phyloP scores from a whole-genome alignment of 23 red algal genomes.

The Gracilaria gracilis region DNA sequence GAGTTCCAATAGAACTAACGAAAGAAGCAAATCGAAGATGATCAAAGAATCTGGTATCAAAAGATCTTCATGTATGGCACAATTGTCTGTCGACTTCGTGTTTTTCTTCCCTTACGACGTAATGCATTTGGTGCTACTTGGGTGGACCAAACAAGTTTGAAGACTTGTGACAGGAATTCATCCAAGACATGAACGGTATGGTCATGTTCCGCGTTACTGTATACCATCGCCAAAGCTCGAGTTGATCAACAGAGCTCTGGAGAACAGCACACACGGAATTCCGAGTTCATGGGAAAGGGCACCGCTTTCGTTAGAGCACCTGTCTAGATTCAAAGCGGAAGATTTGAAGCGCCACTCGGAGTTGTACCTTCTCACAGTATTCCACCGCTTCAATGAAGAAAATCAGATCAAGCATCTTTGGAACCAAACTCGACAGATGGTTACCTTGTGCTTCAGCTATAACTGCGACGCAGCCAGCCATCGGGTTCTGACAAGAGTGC shows the following conservation, averaged over 20 bases:
- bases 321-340: constrained; percentile 12
- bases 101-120: constrained; percentile 10
- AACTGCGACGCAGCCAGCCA: background rate
- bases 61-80: background rate
- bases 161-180: background rate
- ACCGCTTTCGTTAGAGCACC: background rate
- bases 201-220: background rate
- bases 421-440: background rate
- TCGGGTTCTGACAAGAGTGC: background rate
- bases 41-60: constrained; percentile 23
- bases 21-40: background rate
- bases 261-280: background rate
- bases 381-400: background rate
- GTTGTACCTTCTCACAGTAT: background rate
- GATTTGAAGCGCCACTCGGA: constrained; percentile 1
- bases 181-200: background rate
- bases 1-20: background rate
- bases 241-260: background rate
- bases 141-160: background rate
- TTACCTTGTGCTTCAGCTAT: background rate
- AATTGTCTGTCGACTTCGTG: background rate
- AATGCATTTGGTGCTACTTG: background rate
- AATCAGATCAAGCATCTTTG: background rate
- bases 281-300: constrained; percentile 13
- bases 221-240: background rate